Percentiles rank a stretch among this genome's conserved stretches.
phyloP scores from a whole-genome alignment of 768 basidiomycete species.

The Phaffia tasmanica region DNA sequence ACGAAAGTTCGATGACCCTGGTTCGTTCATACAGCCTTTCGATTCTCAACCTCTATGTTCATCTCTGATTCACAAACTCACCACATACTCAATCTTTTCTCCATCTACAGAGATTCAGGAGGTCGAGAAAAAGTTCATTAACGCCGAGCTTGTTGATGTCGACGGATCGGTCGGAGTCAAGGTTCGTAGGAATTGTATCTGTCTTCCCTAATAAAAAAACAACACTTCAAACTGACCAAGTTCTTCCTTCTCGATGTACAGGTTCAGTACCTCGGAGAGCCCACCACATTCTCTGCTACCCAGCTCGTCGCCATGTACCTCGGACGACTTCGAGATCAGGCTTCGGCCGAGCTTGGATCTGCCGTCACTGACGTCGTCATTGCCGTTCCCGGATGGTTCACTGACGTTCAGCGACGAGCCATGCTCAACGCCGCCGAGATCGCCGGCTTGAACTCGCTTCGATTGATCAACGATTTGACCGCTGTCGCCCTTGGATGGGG shows the following conservation, averaged over 20 bases:
- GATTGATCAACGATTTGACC: slow-evolving; percentile 94
- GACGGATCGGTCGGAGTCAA: slow-evolving; percentile 71
- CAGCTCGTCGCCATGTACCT: slow-evolving; percentile 88
- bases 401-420: slow-evolving; percentile 83
- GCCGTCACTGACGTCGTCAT: slow-evolving; percentile 85
- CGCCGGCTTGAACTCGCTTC: slow-evolving; percentile 77
- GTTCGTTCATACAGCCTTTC: slow-evolving; percentile 2
- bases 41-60: not conserved
- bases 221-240: not conserved
- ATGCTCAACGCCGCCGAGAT: slow-evolving; percentile 79
- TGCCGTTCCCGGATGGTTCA: slow-evolving; percentile 93
- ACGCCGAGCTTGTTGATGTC: slow-evolving; percentile 73
- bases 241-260: slow-evolving; percentile 34
- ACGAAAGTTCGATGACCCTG: slow-evolving; percentile 43
- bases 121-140: slow-evolving; percentile 81
- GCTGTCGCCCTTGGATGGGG: slow-evolving; percentile 94
- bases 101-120: slow-evolving; percentile 43
- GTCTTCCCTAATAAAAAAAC: not conserved
- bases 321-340: slow-evolving; percentile 78
- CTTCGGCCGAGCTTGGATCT: slow-evolving; percentile 70
- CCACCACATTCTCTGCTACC: slow-evolving; percentile 64
- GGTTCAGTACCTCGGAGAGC: slow-evolving; percentile 84
- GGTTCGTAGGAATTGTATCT: slow-evolving; percentile 45
- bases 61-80: not conserved
- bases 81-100: not conserved